Conservation (phyloP, 768 basidiomycete species). For the Termitomyces sp. region DNA sequence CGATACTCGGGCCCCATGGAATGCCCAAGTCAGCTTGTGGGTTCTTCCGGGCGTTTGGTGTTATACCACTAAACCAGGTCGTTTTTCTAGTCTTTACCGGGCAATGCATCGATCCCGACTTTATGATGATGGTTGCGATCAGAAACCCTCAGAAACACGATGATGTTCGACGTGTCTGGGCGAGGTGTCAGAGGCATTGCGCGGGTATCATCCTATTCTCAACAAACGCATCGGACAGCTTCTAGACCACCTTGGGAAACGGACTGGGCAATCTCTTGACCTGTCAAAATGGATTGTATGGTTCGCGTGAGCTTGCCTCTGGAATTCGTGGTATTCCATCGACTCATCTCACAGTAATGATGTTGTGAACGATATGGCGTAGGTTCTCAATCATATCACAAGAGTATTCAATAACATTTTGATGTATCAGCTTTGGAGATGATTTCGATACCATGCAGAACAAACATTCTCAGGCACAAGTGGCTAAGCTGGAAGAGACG, state of each 20-base stretch:
- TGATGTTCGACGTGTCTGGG: conserved; percentile 36
- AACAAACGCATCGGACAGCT: conserved; percentile 20
- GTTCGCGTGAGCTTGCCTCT: conserved; percentile 32
- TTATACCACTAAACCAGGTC: no score
- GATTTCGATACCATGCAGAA: conserved; percentile 13
- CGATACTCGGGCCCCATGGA: no score
- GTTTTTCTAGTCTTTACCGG: conserved; percentile 33
- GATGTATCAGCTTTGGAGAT: conserved; percentile 25
- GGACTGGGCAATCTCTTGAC: conserved; percentile 19
- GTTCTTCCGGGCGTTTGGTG: no score
- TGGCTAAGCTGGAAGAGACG: conserved; percentile 2
- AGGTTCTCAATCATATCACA: conserved; percentile 2
- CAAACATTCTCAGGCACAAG: not conserved
- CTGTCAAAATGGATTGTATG: conserved; percentile 32
- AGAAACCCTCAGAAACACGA: conserved; percentile 29
- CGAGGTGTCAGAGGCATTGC: conserved; percentile 29
- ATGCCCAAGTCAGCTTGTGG: no score
- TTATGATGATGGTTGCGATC: conserved; percentile 24
- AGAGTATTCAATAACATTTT: not conserved
- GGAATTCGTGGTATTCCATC: not conserved
- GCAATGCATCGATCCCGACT: conserved; percentile 16
- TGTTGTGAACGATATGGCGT: conserved; percentile 38
- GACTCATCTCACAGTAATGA: conserved; percentile 25
- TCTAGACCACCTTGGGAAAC: conserved; percentile 11
- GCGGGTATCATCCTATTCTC: conserved; percentile 19